These are phyloP conservation scores for Eimeria tenella DNA, from an alignment of 169 alveolate genomes.

Conservation along the genomic window DNA sequence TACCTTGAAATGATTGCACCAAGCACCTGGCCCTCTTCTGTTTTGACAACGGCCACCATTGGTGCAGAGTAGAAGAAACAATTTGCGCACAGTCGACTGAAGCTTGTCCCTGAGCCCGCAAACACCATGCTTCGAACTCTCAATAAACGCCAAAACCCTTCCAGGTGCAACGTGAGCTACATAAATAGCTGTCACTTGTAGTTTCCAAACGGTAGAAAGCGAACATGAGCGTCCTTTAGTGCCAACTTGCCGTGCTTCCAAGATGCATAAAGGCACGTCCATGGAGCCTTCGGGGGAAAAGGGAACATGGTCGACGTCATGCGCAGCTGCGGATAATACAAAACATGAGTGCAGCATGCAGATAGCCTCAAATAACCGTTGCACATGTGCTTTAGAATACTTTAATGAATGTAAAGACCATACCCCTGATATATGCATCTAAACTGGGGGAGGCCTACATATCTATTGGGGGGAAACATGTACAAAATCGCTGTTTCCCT, in stretches of 20 bases:
- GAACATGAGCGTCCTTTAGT: too few species aligned
- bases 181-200: not conserved
- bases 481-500: not conserved
- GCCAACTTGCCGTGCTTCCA: conserved; percentile 73
- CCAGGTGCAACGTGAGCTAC: not conserved
- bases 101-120: conserved; percentile 70
- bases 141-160: too few species aligned
- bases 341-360: not conserved
- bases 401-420: too few species aligned
- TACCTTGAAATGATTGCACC: conserved; percentile 78
- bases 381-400: too few species aligned
- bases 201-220: not conserved
- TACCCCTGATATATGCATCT: too few species aligned
- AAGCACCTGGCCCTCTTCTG: conserved; percentile 69
- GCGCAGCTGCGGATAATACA: conserved; percentile 33
- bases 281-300: conserved; percentile 67
- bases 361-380: too few species aligned
- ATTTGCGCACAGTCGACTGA: conserved; percentile 71
- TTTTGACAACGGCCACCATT: conserved; percentile 74
- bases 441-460: too few species aligned
- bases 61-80: conserved; percentile 79
- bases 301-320: conserved; percentile 68
- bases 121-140: not conserved
- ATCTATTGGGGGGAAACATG: too few species aligned
- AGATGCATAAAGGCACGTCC: conserved; percentile 75